phyloP scores from a whole-genome alignment of 2,329 filamentous ascomycete species.

The Hyphodiscus sp. region DNA sequence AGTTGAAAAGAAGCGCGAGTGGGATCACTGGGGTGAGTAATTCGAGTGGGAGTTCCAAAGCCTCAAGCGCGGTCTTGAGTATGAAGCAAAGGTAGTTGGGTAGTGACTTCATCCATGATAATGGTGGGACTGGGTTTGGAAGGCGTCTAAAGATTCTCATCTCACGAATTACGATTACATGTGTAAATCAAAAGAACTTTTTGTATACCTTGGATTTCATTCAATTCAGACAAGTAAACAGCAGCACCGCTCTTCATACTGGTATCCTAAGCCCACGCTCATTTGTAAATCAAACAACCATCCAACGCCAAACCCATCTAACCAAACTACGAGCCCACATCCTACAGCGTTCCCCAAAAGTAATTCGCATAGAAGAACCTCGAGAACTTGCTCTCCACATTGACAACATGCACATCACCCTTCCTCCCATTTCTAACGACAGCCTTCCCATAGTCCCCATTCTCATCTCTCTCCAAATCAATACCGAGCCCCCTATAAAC shows the following conservation, averaged over 20 bases:
- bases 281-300: not conserved
- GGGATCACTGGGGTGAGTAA: constrained; percentile 8
- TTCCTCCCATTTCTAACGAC: constrained; percentile 79
- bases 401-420: constrained; percentile 90
- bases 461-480: constrained; percentile 71
- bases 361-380: constrained; percentile 91
- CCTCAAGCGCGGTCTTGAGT: constrained; percentile 15
- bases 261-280: not conserved
- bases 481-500: constrained; percentile 89
- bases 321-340: constrained; percentile 1
- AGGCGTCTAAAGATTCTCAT: not conserved
- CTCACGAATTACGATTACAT: not conserved
- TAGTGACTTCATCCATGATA: constrained; percentile 4
- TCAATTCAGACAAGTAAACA: not conserved
- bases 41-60: constrained; percentile 23
- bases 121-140: not conserved
- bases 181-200: not conserved
- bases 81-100: constrained; percentile 21
- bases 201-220: constrained; percentile 2
- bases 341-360: constrained; percentile 82
- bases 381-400: constrained; percentile 88
- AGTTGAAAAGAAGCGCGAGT: constrained; percentile 12
- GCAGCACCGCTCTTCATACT: not conserved
- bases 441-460: constrained; percentile 77
- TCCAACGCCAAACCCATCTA: not conserved